Evolutionary conservation across 208 protist species (phyloP), one percentile per base, ranked within the genome.

Genomic region (Crithidia sp.): DNA sequence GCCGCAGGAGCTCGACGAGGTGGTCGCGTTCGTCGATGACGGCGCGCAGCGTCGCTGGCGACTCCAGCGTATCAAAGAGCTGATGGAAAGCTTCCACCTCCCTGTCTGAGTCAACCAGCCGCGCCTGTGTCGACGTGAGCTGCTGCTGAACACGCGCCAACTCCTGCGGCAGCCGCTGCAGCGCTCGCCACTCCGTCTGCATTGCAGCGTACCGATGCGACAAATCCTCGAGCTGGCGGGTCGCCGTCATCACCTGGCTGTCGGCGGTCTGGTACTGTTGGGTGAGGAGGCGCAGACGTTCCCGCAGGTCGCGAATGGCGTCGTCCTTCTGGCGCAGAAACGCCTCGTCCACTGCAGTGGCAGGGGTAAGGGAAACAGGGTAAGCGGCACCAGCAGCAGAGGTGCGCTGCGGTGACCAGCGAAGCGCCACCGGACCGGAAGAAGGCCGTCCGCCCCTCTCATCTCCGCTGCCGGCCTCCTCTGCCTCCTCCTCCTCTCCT

Each of bases 1-100:
- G 71, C 47, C 72, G 85, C 66, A 95, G 78, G 4, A 90, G 47
- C 63, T 64, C 71, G 9, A 88, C 61, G 13, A 95, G 79, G 47
- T 72, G 67, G 56, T 92, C 80, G 13, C 85, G 88, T 66, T 93
- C 86, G 39, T 75, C 70, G 4, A 86, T 52, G 36, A 85, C 44
- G n/a, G 74, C 65, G 13, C 71, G 65, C 45, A 87, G 63, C 44
- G 82, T 77, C 16, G 74, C 72, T 28, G 81, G 77, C 10, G 82
- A 81, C 55, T 65, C 41, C n/a, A 74, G 66, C 9, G 65, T 74
- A 44, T 76, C 71, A 62, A 70, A 70, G 52, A 75, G 14, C 39
- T 82, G 76, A 60, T 77, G 71, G 53, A 83, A 86, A 19, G 74
- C 69, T 47, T 77, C 58, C 19, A 91, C 57, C 19, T 79, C 55